phyloP scores from a whole-genome alignment of 140 eudicot genomes.

The Flaveria floridana region DNA sequence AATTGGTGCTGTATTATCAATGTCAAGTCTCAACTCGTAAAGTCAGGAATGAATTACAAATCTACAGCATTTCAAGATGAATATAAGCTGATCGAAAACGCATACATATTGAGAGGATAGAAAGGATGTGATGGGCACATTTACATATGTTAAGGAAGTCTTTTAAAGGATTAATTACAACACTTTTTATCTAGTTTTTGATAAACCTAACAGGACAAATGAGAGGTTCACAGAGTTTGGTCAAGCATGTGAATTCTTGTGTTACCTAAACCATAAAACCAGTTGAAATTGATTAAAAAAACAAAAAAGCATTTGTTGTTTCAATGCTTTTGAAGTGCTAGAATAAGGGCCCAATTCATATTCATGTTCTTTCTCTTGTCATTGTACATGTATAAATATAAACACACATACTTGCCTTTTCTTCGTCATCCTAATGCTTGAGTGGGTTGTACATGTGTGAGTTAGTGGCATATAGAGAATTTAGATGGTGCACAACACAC shows the following conservation, averaged over 20 bases:
- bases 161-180: too few relatives aligned
- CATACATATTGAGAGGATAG: neutral
- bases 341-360: neutral
- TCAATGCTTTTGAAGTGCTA: neutral
- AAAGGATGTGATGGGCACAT: neutral
- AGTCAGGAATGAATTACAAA: neutral
- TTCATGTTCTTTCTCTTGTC: neutral
- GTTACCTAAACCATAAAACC: constrained; percentile 1
- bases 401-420: neutral
- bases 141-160: neutral
- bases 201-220: neutral
- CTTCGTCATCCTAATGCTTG: neutral
- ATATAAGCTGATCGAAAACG: constrained; percentile 12
- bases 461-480: neutral
- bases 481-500: neutral
- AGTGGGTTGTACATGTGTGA: neutral
- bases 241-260: neutral
- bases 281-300: neutral
- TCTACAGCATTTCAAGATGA: neutral
- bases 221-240: neutral
- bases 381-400: neutral
- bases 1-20: neutral
- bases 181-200: neutral
- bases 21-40: neutral
- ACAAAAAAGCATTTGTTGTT: neutral